phyloP scores from a whole-genome alignment of 306 rosid genomes.

The Bauhinia variegata region DNA sequence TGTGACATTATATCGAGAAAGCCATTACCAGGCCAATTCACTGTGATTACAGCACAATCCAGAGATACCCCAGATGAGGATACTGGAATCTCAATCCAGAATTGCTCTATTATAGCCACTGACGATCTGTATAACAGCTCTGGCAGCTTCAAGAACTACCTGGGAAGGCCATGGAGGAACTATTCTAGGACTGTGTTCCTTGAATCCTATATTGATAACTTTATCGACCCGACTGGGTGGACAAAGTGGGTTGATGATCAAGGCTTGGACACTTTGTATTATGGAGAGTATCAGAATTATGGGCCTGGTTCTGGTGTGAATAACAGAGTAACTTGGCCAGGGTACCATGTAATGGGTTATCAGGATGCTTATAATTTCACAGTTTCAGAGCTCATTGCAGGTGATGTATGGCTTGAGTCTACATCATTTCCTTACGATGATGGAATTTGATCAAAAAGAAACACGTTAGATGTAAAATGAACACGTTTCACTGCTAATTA shows the following conservation, averaged over 20 bases:
- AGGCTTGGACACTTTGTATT: constrained; percentile 61
- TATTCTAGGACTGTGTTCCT: constrained; percentile 61
- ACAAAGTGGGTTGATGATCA: constrained; percentile 50
- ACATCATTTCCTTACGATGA: constrained; percentile 79
- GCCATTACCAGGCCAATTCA: constrained; percentile 68
- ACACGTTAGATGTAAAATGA: not conserved
- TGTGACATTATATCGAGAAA: constrained; percentile 54
- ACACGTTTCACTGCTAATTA: not conserved
- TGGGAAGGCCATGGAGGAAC: constrained; percentile 76
- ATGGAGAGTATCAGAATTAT: constrained; percentile 68
- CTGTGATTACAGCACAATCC: constrained; percentile 71
- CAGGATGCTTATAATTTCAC: constrained; percentile 62
- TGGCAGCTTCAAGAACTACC: constrained; percentile 56
- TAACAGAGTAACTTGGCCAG: constrained; percentile 59
- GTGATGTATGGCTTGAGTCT: constrained; percentile 71
- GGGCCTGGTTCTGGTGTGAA: constrained; percentile 72
- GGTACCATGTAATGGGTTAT: constrained; percentile 65
- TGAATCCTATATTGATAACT: constrained; percentile 63
- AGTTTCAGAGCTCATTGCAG: constrained; percentile 59
- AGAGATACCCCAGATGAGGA: constrained; percentile 61
- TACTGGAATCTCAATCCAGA: constrained; percentile 81
- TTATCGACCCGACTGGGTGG: constrained; percentile 71
- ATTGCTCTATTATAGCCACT: constrained; percentile 63
- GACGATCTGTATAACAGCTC: constrained; percentile 47
- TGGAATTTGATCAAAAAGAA: constrained; percentile 44